phyloP scores from a whole-genome alignment of 2,329 filamentous ascomycete species.

The Aureobasidium subglaciale region DNA sequence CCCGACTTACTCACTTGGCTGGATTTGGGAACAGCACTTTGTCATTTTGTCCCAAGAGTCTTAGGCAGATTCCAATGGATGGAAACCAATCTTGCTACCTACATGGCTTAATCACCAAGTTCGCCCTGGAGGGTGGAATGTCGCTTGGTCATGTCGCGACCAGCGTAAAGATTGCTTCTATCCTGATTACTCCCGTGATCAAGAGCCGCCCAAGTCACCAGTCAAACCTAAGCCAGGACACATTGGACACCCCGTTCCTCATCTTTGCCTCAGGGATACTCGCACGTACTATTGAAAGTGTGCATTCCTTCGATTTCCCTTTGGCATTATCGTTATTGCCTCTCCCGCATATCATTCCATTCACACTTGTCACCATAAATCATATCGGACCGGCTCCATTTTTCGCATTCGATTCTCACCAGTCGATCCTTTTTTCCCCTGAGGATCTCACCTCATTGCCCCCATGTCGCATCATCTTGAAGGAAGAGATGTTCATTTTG shows the following conservation, averaged over 20 bases:
- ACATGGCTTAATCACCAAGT: not conserved
- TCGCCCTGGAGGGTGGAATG: not conserved
- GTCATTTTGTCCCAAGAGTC: constrained; percentile 20
- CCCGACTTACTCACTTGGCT: constrained; percentile 67
- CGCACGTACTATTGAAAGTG: not conserved
- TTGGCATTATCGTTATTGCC: not conserved
- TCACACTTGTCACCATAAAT: constrained; percentile 4
- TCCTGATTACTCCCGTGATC: not conserved
- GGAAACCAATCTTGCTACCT: not conserved
- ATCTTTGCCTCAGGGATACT: not conserved
- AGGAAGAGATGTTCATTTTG: not conserved
- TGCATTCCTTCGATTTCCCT: not conserved
- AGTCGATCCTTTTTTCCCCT: not conserved
- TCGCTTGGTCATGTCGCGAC: not conserved
- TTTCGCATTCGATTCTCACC: not conserved
- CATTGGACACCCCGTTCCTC: not conserved
- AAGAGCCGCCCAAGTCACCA: not conserved
- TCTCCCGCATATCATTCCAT: not conserved
- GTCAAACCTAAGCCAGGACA: constrained; percentile 6
- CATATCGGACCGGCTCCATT: constrained; percentile 4
- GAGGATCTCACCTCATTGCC: not conserved
- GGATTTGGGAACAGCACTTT: constrained; percentile 99
- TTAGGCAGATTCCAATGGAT: constrained; percentile 6
- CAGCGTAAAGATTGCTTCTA: not conserved
- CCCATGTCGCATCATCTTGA: not conserved